Evolutionary conservation across 495 filamentous ascomycete genomes (phyloP).

Genomic region (Letharia lupina): DNA sequence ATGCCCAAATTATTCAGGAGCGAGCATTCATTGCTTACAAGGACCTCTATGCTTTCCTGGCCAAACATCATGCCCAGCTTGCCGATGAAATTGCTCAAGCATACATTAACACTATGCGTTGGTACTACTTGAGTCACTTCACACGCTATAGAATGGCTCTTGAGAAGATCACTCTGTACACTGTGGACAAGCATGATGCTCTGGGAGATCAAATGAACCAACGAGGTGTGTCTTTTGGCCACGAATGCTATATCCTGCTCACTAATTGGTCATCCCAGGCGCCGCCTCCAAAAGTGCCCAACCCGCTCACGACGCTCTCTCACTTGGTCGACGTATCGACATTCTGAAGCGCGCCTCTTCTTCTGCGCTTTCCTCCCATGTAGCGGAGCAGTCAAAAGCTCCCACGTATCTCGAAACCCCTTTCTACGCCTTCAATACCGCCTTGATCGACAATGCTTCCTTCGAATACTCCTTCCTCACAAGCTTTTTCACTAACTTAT

Average conservation of each 20-base stretch:
- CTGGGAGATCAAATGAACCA: conserved; percentile 67
- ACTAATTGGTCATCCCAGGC: conserved; percentile 30
- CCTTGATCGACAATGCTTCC: conserved; percentile 87
- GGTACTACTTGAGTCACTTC: conserved; percentile 94
- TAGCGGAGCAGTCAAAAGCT: conserved; percentile 79
- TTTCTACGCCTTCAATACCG: conserved; percentile 90
- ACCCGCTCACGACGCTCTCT: conserved; percentile 72
- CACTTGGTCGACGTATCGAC: conserved; percentile 74
- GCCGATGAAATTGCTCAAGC: conserved; percentile 85
- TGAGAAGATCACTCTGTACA: conserved; percentile 73
- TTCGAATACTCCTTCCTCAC: conserved; percentile 91
- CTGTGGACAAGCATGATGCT: conserved; percentile 74
- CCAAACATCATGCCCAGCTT: conserved; percentile 64
- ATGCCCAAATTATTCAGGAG: conserved; percentile 92
- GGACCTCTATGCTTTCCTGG: conserved; percentile 77
- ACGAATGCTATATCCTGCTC: conserved; percentile 4
- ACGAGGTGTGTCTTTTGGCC: conserved; percentile 37
- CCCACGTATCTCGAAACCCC: conserved; percentile 81
- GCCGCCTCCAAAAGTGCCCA: conserved; percentile 38
- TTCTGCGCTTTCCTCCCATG: conserved; percentile 65
- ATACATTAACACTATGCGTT: conserved; percentile 97
- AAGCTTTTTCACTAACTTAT: conserved; percentile 61
- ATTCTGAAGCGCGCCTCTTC: conserved; percentile 61
- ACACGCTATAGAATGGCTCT: conserved; percentile 76
- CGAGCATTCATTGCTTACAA: conserved; percentile 79